phyloP scores from a whole-genome alignment of 2,329 filamentous ascomycete species.

The Pseudogymnoascus sp. region DNA sequence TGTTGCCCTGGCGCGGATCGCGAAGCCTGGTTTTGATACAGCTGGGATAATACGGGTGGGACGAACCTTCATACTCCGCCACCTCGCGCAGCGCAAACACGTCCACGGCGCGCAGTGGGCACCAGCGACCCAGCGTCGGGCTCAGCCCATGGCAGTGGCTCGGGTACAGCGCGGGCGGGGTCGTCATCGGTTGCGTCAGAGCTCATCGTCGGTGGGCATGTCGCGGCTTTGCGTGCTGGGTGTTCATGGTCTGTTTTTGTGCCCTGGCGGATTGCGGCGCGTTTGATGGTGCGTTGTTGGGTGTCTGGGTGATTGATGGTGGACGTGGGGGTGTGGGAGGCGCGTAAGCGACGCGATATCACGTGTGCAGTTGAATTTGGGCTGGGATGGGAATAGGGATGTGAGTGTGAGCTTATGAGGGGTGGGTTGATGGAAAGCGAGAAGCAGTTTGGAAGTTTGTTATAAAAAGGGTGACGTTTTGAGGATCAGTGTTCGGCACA shows the following conservation, averaged over 20 bases:
- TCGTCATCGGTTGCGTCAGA: slow-evolving; percentile 5
- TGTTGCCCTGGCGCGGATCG: neutral
- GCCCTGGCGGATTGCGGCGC: neutral
- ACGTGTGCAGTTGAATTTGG: neutral
- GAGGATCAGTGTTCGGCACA: too few species aligned
- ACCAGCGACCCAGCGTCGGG: slow-evolving; percentile 53
- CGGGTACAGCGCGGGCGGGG: slow-evolving; percentile 41
- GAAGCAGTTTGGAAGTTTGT: neutral
- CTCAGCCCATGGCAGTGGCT: slow-evolving; percentile 57
- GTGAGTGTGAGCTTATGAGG: neutral
- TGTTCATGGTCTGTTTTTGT: neutral
- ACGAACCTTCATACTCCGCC: slow-evolving; percentile 46
- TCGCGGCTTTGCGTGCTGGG: neutral
- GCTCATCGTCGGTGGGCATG: slow-evolving; percentile 9
- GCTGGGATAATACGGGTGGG: neutral
- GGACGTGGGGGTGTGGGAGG: neutral
- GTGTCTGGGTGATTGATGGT: neutral
- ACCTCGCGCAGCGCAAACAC: slow-evolving; percentile 41
- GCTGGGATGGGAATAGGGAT: neutral
- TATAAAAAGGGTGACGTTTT: neutral
- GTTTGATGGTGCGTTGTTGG: neutral
- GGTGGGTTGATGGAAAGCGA: neutral
- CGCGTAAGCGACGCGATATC: slow-evolving; percentile 4
- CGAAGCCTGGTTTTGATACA: neutral
- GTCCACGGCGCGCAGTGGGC: slow-evolving; percentile 45